Base-by-base conservation (phyloP, 2,329 filamentous ascomycete genomes). In the Ceratocystis huliohia region DNA sequence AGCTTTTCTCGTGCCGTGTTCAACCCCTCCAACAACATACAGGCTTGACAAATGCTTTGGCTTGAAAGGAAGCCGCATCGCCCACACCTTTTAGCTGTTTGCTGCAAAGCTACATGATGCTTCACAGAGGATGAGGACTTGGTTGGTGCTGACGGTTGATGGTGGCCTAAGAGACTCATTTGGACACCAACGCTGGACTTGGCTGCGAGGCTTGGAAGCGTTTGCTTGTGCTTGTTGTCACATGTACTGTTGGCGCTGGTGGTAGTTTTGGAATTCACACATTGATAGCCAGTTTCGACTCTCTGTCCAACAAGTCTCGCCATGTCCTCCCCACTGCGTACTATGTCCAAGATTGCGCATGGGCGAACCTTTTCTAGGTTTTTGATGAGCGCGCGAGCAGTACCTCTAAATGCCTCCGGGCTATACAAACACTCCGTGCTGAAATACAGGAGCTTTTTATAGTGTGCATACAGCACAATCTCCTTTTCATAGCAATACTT, bases 401-500 rank as follows among this genome's bases (percentile, higher is more conserved):
- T 96, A 2, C 94, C 94, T 68, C 94, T 83, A 74, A 99, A 99
- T 1, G 94, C 94, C 76, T 99, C 94, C 0, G 94, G 94, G 65
- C 91, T 96, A 79, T 99, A 99, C 68, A 99, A 91, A 79, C 94
- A 99, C 77, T 99, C 94, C 0, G 94, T 99, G 72, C 87, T 96
- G 77, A 99, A 99, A 77, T 99, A 99, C 74, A 97, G 92, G 69
- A 99, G 81, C 75, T 92, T 92, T 76, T 94, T 96, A 79, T 99
- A 91, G 74, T 97, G 90, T 4, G 94, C 94, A 74, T 99, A 99
- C 5, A 99, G 81, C 20, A 99, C 94, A 70, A 99, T 99, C 74
- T 99, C 94, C 78, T 99, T 99, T 74, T 99, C 94, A 74, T 97
- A 99, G 1, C 93, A 92, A 74, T 97, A 99, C 75, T 99, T 97